Conservation (phyloP, 768 basidiomycete genomes). For the Guyanaporus albipodus region DNA sequence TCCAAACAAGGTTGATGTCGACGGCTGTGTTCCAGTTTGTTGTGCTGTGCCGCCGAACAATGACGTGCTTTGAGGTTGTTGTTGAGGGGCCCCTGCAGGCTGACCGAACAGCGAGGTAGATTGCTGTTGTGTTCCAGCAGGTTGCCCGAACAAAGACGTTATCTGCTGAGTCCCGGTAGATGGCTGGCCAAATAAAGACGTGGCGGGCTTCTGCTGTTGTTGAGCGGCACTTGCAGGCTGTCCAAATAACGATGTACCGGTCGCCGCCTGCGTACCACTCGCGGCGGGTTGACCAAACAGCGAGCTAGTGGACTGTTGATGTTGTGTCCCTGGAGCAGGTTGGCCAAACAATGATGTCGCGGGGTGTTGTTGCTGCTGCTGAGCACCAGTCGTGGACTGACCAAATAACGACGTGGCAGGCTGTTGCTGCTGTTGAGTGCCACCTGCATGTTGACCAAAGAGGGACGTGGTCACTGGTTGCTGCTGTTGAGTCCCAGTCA, state of each 20-base stretch:
- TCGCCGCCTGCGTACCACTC: constrained; percentile 28
- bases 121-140: constrained; percentile 35
- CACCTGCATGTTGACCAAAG: constrained; percentile 10
- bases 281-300: constrained; percentile 28
- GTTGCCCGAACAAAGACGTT: constrained; percentile 27
- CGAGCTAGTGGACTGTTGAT: constrained; percentile 29
- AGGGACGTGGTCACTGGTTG: too few species aligned
- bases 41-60: constrained; percentile 28
- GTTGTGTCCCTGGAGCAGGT: constrained; percentile 30
- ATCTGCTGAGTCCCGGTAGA: constrained; percentile 15
- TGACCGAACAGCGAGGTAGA: constrained; percentile 37
- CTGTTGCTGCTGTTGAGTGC: constrained; percentile 26
- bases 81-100: constrained; percentile 17
- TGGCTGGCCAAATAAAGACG: constrained; percentile 31
- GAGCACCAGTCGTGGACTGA: constrained; percentile 12
- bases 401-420: constrained; percentile 20
- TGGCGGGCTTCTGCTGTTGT: constrained; percentile 25
- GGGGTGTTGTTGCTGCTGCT: constrained; percentile 20
- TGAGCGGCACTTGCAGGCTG: constrained; percentile 25
- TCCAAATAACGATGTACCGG: constrained; percentile 36
- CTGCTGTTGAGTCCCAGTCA: constrained; percentile 19
- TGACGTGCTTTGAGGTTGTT: constrained; percentile 24
- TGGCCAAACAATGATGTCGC: constrained; percentile 25
- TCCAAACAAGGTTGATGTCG: constrained; percentile 20
- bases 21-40: constrained; percentile 8